Conservation (phyloP, 306 rosid genomes). For the Citrullus amarus region DNA sequence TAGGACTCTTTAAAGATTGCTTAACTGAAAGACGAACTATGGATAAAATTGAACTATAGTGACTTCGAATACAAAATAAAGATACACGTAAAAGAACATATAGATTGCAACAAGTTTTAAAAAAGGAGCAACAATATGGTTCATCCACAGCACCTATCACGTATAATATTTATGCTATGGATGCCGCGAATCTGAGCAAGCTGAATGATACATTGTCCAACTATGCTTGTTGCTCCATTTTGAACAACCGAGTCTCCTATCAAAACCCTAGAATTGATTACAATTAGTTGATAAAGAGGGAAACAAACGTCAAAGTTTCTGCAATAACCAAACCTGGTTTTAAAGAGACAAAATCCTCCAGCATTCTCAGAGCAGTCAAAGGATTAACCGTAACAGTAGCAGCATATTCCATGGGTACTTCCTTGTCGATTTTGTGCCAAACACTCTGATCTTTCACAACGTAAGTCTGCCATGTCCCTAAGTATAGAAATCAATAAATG, state of each 20-base stretch:
- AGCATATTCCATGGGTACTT: constrained; percentile 68
- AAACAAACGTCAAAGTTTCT: background rate
- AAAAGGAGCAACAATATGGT: background rate
- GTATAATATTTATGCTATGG: constrained; percentile 54
- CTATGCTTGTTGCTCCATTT: constrained; percentile 97
- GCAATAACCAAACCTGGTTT: constrained; percentile 39
- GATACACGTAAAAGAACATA: background rate
- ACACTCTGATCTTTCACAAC: constrained; percentile 58
- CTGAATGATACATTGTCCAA: constrained; percentile 93
- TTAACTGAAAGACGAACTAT: background rate
- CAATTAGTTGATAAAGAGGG: background rate
- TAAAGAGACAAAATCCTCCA: constrained; percentile 56
- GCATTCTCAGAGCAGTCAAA: constrained; percentile 78
- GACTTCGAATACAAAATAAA: background rate
- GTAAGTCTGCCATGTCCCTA: constrained; percentile 92
- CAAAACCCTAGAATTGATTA: constrained; percentile 8
- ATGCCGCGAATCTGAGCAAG: constrained; percentile 61
- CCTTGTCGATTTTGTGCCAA: constrained; percentile 74
- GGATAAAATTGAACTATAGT: background rate
- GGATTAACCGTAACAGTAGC: constrained; percentile 87
- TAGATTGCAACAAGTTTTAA: background rate
- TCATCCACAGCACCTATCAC: constrained; percentile 61
- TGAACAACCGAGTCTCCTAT: constrained; percentile 86
- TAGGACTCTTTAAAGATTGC: background rate
- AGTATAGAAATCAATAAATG: constrained; percentile 1